phyloP scores from a whole-genome alignment of 257 asterid genomes.

The Ballota nigra region DNA sequence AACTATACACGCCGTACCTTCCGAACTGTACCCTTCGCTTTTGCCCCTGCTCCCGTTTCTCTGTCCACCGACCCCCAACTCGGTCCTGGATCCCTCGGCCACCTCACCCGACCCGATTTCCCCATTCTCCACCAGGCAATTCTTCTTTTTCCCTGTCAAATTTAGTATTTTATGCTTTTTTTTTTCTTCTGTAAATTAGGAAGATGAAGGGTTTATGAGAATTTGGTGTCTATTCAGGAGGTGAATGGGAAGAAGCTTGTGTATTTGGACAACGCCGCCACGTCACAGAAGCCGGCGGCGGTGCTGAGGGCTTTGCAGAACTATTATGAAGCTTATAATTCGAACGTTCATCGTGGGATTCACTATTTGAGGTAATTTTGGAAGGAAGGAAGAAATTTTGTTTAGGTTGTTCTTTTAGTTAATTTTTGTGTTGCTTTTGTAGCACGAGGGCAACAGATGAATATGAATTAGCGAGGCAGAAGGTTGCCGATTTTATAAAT shows the following conservation, averaged over 20 bases:
- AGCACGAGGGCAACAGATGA: constrained; percentile 94
- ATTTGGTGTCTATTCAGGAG: constrained; percentile 50
- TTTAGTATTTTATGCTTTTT: neutral
- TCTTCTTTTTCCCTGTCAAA: neutral
- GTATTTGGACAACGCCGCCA: constrained; percentile 97
- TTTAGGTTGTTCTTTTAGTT: neutral
- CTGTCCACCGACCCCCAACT: constrained; percentile 39
- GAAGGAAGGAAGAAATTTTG: neutral
- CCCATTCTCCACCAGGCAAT: constrained; percentile 89
- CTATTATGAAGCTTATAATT: constrained; percentile 75
- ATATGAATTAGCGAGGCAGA: constrained; percentile 80
- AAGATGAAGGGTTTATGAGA: too few species aligned
- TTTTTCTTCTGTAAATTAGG: neutral
- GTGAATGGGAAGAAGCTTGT: constrained; percentile 82
- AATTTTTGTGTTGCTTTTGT: constrained; percentile 9
- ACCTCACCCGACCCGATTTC: constrained; percentile 70
- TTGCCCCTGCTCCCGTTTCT: constrained; percentile 41
- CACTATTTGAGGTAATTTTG: constrained; percentile 70
- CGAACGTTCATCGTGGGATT: constrained; percentile 97
- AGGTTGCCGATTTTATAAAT: constrained; percentile 82
- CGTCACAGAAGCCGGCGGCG: constrained; percentile 92
- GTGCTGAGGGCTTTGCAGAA: constrained; percentile 65
- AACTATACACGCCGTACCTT: constrained; percentile 28
- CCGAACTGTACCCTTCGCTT: constrained; percentile 43
- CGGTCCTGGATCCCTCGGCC: constrained; percentile 72